Base-by-base conservation (phyloP, 1,139 yeast genomes). In the Kodamaea anthophila region DNA sequence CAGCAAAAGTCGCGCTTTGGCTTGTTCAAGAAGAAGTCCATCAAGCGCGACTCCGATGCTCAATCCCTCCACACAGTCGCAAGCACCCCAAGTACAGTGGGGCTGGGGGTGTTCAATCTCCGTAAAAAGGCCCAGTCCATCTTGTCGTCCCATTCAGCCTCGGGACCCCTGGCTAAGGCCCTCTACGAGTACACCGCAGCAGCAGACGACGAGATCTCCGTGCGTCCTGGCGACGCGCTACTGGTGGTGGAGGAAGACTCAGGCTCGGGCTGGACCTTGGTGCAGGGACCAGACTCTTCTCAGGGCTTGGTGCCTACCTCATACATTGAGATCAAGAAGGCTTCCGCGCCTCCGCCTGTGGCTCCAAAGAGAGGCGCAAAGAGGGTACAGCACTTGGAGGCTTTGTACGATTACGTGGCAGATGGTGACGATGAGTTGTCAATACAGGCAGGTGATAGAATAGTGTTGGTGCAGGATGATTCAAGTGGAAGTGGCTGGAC, bases 401-500 rank as follows among this genome's bases (percentile, higher is more conserved):
- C 91, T 2, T 51, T 82, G 36, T 91, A 79, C 52, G 87, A 81
- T 40, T 91, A 88, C 51, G 62, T 53, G 9, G 94, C 96, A 0
- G 83, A 77, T 41, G 95, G 88, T 6, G 83, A 74, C 13, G 94
- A 84, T 45, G 98, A 91, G 54, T 53, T 93, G 34, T 67, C 74
- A 13, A 74, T 91, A 12, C 47, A 44, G 6, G 79, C 74, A 0
- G 96, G 96, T 1, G 97, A 91, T 41, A 65, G 66, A 34, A 74
- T 86, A n/a, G 70, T 74, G 3, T 67, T 85, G 13, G 48, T 70
- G 6, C 63, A 81, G 23, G 74, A 72, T 24, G 84, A 74, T 28
- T 91, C 85, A 38, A 81, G 80, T 35, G 96, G 94, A 5, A 80
- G 81, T 39, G 99, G 99, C 1, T 91, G 99, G 99, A 87, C 96